Evolutionary conservation across 192 early-diverging fungal genomes (phyloP).

Genomic region (Chytriomyces confervae): DNA sequence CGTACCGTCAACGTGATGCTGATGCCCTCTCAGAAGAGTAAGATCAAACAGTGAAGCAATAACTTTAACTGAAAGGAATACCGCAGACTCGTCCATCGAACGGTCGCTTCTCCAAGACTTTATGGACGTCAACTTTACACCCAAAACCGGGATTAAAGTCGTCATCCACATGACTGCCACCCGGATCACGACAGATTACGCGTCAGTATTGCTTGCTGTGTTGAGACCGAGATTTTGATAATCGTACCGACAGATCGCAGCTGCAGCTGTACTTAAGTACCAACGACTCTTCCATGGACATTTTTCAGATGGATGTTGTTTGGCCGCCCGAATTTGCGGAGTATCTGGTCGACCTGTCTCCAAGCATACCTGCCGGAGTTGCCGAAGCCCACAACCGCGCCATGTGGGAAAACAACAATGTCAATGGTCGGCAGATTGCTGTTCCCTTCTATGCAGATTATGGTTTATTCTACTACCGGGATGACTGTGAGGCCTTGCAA

Average conservation of each 20-base stretch:
- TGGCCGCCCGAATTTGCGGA: not conserved
- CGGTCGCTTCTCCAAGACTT: not conserved
- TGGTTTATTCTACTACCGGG: constrained; percentile 18
- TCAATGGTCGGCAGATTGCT: constrained; percentile 8
- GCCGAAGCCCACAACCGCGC: not conserved
- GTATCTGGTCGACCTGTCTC: not conserved
- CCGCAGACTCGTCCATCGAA: not conserved
- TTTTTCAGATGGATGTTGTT: constrained; percentile 3
- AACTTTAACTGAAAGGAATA: not conserved
- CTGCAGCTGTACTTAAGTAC: not conserved
- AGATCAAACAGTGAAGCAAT: not conserved
- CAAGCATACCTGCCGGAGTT: not conserved
- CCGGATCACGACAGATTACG: not conserved
- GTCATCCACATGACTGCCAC: not conserved
- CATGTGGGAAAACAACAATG: not conserved
- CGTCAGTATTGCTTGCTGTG: not conserved
- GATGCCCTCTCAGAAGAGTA: not conserved
- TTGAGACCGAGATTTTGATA: not conserved
- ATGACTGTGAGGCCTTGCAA: not conserved
- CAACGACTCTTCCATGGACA: not conserved
- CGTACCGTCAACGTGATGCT: not conserved
- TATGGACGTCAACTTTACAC: not conserved
- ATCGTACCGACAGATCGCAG: not conserved
- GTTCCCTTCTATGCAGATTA: constrained; percentile 21
- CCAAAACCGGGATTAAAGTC: not conserved